Evolutionary conservation across 2,329 filamentous ascomycete genomes (phyloP).

Genomic region (Periconia sp.): DNA sequence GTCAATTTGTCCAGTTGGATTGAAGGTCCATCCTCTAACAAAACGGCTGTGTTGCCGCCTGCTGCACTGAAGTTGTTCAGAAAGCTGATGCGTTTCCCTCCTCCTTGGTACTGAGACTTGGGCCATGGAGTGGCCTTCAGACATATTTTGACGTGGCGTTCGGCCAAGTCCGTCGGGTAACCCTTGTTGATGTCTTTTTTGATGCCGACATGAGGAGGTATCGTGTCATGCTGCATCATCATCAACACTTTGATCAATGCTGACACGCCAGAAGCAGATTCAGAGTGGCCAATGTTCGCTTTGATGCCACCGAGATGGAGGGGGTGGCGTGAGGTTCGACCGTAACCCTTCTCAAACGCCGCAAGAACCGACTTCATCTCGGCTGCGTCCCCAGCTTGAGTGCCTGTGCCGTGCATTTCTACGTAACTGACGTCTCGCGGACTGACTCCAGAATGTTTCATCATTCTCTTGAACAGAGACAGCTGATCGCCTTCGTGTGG

Average conservation of each 20-base stretch:
- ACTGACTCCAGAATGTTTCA: conserved; percentile 38
- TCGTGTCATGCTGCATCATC: conserved; percentile 20
- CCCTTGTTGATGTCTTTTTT: conserved; percentile 29
- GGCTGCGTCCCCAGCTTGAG: conserved; percentile 28
- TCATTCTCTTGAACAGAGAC: conserved; percentile 15
- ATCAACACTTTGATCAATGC: conserved; percentile 39
- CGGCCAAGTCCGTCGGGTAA: conserved; percentile 60
- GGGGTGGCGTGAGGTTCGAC: conserved; percentile 3
- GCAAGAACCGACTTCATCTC: conserved; percentile 24
- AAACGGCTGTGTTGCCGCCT: conserved; percentile 39
- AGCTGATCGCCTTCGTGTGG: conserved; percentile 26
- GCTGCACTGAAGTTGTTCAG: conserved; percentile 45
- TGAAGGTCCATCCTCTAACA: conserved; percentile 23
- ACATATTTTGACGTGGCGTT: conserved; percentile 17
- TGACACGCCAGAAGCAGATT: conserved; percentile 34
- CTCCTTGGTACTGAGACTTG: no score
- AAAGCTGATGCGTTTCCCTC: conserved; percentile 17
- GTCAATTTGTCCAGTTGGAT: neutral
- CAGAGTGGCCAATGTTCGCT: conserved; percentile 40
- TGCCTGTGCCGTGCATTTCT: conserved; percentile 38
- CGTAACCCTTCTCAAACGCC: no score
- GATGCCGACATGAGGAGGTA: conserved; percentile 60
- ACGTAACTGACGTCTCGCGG: conserved; percentile 33
- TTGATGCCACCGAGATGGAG: conserved; percentile 36
- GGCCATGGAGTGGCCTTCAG: conserved; percentile 51